These are phyloP conservation scores for Apium graveolens DNA, from an alignment of 129 eudicot species.

Conservation along the genomic window DNA sequence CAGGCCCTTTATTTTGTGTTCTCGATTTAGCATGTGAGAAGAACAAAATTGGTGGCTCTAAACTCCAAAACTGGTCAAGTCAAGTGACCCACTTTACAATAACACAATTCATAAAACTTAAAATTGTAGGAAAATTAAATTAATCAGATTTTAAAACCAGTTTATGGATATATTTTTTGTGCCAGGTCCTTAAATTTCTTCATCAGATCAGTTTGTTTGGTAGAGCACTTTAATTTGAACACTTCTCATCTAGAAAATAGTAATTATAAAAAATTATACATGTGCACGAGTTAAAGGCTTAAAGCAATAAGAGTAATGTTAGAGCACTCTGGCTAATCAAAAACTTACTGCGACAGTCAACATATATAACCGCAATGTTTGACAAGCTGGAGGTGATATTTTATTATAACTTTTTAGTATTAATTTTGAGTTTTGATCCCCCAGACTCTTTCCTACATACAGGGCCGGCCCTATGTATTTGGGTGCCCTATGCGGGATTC, in stretches of 20 bases:
- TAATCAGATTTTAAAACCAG: no score
- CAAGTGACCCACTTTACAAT: background rate
- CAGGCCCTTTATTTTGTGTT: background rate
- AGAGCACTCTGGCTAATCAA: background rate
- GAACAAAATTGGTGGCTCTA: background rate
- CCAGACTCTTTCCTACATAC: background rate
- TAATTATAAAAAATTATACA: background rate
- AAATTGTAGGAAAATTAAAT: background rate
- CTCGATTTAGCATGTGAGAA: no score
- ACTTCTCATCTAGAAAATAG: background rate
- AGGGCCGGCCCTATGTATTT: no score
- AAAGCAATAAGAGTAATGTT: background rate
- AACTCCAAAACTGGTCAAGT: background rate
- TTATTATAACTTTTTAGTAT: background rate
- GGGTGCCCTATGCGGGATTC: no score
- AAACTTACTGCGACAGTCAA: background rate
- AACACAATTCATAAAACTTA: background rate
- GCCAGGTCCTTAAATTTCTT: background rate
- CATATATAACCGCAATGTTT: background rate
- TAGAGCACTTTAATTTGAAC: background rate
- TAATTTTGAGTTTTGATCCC: no score
- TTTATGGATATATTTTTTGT: no score
- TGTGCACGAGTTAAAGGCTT: constrained; percentile 6
- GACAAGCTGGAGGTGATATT: background rate
- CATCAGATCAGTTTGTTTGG: background rate